Evolutionary conservation across 345 rosid genomes (phyloP).

Genomic region (Eucalyptus globulus): DNA sequence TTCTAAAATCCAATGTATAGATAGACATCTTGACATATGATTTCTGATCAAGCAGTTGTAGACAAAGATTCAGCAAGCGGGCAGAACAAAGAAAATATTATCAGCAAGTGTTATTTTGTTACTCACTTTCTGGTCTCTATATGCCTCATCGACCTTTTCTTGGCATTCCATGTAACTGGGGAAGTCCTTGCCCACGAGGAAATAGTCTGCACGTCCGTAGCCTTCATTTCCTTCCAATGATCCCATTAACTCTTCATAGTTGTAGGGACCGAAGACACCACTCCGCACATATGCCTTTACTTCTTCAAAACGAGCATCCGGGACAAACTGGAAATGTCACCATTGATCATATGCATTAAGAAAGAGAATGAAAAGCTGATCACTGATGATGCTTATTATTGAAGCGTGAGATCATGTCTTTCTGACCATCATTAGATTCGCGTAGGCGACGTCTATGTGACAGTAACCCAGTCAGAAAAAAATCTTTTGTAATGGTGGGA

Average conservation of each 20-base stretch:
- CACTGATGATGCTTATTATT: neutral
- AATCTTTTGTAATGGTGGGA: neutral
- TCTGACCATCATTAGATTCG: neutral
- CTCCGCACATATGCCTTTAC: conserved; percentile 30
- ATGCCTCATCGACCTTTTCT: conserved; percentile 45
- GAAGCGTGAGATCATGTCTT: neutral
- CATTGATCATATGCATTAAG: neutral
- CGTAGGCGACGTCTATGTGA: neutral
- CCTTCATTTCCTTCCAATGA: conserved; percentile 48
- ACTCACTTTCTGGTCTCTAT: conserved; percentile 37
- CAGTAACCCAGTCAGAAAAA: neutral
- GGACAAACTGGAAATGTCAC: conserved; percentile 15
- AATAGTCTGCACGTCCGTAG: conserved; percentile 35
- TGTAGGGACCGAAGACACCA: conserved; percentile 28
- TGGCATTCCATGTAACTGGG: conserved; percentile 49
- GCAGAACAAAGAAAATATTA: neutral
- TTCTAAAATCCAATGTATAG: neutral
- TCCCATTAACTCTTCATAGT: conserved; percentile 38
- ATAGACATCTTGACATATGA: neutral
- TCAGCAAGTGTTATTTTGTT: neutral
- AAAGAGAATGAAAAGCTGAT: neutral
- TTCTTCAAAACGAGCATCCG: conserved; percentile 35
- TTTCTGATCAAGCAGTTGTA: neutral
- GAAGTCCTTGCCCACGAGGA: conserved; percentile 54
- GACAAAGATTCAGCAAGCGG: neutral